These are phyloP conservation scores for Daldinia sp. DNA, from an alignment of 2,329 filamentous ascomycete genomes.

Conservation along the genomic window DNA sequence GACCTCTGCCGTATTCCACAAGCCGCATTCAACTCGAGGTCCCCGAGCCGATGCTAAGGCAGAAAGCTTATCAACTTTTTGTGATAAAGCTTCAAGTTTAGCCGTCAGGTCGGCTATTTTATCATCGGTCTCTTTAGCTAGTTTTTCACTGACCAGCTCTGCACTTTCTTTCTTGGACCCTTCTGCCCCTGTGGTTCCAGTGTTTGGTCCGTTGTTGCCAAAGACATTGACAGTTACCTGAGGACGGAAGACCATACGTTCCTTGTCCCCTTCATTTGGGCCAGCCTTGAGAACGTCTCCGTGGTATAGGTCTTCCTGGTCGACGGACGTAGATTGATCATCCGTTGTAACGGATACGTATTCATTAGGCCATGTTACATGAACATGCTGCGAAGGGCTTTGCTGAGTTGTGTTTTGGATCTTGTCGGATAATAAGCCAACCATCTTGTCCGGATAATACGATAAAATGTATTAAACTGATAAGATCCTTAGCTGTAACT, in stretches of 20 bases:
- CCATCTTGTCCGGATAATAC: not conserved
- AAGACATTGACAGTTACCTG: slow-evolving; percentile 12
- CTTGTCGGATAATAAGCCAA: not conserved
- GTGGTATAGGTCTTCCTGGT: not conserved
- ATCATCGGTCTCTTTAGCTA: not conserved
- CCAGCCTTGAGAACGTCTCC: not conserved
- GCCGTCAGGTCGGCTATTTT: not conserved
- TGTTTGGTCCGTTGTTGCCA: not conserved
- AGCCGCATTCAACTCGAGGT: not conserved
- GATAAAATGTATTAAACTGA: no score
- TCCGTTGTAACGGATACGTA: not conserved
- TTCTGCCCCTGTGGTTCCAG: not conserved
- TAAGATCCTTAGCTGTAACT: no score
- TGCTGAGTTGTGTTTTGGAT: slow-evolving; percentile 18
- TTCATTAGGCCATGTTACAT: not conserved
- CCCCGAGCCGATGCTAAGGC: not conserved
- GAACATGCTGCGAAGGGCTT: not conserved
- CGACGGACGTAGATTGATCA: not conserved
- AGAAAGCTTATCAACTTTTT: slow-evolving; percentile 2
- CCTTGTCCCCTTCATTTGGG: not conserved
- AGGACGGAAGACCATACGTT: not conserved
- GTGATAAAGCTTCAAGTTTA: not conserved
- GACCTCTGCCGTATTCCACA: slow-evolving; percentile 5
- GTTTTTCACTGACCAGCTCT: not conserved
- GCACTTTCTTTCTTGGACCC: not conserved